Base-by-base conservation (phyloP, 2,329 filamentous ascomycete species). In the Fusarium lateritium region DNA sequence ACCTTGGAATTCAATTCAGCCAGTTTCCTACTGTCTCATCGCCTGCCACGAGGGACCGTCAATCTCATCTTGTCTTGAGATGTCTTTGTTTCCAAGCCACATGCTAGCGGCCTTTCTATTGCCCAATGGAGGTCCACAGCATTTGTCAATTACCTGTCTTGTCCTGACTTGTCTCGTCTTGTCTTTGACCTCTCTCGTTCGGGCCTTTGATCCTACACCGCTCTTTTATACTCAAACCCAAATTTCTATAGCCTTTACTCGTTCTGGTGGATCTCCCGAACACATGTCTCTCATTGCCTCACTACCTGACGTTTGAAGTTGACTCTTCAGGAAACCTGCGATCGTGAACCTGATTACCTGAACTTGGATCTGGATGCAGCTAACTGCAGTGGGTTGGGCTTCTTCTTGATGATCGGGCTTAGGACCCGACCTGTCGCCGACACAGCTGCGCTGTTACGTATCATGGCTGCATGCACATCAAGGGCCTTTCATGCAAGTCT, bases 381-480 rank as follows among this genome's bases (percentile, higher is more conserved):
- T 66, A 69, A 67, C 56, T 56, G 51, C 42, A 69, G 43, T 66
- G 19, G 62, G 55, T 19, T 67, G 52, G 45, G 38, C 56, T 70
- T 52, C 51, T 55, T 69, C 58, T 51, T 46, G 52, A 49, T 39
- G 40, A 57, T 57, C 54, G 51, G 59, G 59, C 58, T 63, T 65
- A 50, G 60, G 62, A 49, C 66, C 72, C 52, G 56, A 62, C 58
- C 65, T 69, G 56, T 60, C 57, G 63, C 56, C 43, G 49, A 70
- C 56, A 60, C 51, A 46, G 62, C 67, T 66, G 67, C 54, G 55
- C 55, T 73, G 71, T 72, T 71, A 69, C 73, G 59, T 71, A 74
- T 72, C 71, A 66, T 72, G 65, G 62, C 62, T 75, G 64, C 73
- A 73, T 75, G 69, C 69, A 61, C 67, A 55, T 61, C 64, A 67